phyloP scores from a whole-genome alignment of 1,284 basidiomycete species.

The Peniophora sp. region DNA sequence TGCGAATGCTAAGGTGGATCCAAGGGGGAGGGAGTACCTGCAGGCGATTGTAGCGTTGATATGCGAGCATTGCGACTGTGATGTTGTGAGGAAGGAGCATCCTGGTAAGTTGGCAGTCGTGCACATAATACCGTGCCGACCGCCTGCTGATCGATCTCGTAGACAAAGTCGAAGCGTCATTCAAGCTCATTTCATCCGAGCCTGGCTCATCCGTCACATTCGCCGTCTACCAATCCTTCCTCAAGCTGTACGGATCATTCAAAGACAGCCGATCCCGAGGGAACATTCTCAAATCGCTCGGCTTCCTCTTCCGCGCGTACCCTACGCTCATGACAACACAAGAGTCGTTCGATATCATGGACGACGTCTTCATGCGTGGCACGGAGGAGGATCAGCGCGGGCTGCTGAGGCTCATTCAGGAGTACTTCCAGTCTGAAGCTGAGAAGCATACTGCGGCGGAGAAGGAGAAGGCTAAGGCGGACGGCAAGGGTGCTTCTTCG shows the following conservation, averaged over 20 bases:
- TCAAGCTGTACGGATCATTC: constrained; percentile 64
- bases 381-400: constrained; percentile 65
- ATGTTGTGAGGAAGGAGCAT: constrained; percentile 58
- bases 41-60: constrained; percentile 80
- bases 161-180: neutral
- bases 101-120: constrained; percentile 31
- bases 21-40: constrained; percentile 47
- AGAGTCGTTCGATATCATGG: constrained; percentile 80
- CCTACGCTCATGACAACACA: constrained; percentile 83
- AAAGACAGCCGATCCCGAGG: constrained; percentile 46
- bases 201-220: constrained; percentile 53
- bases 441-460: constrained; percentile 51
- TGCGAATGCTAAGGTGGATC: constrained; percentile 25
- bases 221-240: constrained; percentile 68
- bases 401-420: constrained; percentile 83
- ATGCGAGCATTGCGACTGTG: constrained; percentile 85
- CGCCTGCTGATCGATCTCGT: neutral
- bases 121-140: neutral
- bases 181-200: too few relatives aligned
- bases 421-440: constrained; percentile 79
- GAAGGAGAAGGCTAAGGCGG: constrained; percentile 59
- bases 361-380: constrained; percentile 65
- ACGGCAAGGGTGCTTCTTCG: constrained; percentile 34
- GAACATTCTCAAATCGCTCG: constrained; percentile 74
- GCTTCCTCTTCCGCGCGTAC: constrained; percentile 87